These are phyloP conservation scores for Dispira simplex DNA, from an alignment of 192 early-diverging fungal genomes.

Conservation along the genomic window DNA sequence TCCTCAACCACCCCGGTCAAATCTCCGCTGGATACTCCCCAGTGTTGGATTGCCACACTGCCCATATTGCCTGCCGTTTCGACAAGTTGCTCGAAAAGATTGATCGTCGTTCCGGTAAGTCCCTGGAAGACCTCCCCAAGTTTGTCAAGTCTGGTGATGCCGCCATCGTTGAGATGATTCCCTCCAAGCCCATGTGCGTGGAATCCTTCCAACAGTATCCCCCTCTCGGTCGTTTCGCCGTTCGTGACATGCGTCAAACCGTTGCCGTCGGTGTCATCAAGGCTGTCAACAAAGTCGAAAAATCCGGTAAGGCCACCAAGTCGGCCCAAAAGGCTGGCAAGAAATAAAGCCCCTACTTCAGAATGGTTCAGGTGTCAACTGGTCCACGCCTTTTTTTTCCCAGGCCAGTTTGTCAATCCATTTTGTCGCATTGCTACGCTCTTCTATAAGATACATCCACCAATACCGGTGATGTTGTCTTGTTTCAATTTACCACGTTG, in stretches of 20 bases:
- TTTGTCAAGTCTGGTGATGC: conserved; percentile 92
- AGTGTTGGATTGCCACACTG: conserved; percentile 91
- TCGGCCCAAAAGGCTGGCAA: conserved; percentile 59
- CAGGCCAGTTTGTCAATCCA: too few species aligned
- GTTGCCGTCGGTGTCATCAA: conserved; percentile 97
- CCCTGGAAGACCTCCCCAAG: conserved; percentile 84
- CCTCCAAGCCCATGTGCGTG: conserved; percentile 93
- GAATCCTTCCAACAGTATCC: conserved; percentile 87
- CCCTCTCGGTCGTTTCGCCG: conserved; percentile 90
- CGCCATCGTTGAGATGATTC: conserved; percentile 89
- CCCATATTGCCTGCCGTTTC: conserved; percentile 95
- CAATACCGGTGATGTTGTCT: too few species aligned
- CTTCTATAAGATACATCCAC: too few species aligned
- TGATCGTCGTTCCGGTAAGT: conserved; percentile 90
- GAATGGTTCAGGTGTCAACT: too few species aligned
- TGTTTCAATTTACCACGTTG: too few species aligned
- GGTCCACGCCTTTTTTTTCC: too few species aligned
- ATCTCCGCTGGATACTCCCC: conserved; percentile 90
- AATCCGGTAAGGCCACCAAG: conserved; percentile 64
- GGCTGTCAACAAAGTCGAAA: conserved; percentile 71
- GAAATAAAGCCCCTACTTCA: too few species aligned
- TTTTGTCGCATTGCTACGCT: too few species aligned
- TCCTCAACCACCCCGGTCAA: conserved; percentile 94
- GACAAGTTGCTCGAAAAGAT: conserved; percentile 85
- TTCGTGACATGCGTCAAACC: conserved; percentile 96